Evolutionary conservation across 2,329 filamentous ascomycete genomes (phyloP).

Genomic region (Sporothrix pseudoabietina): DNA sequence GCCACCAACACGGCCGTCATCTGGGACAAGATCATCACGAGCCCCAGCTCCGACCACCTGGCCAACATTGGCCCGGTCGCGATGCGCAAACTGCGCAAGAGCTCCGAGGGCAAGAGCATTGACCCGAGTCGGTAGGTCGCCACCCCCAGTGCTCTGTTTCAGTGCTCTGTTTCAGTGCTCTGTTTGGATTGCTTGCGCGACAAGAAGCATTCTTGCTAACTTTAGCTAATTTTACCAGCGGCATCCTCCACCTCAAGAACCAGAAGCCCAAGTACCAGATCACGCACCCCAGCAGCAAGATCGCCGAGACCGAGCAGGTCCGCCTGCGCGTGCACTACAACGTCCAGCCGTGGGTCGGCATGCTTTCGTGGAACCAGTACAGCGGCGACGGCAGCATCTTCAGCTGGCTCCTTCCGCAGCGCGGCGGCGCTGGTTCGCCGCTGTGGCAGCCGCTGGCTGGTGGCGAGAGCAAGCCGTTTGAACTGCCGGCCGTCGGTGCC

Average conservation of each 20-base stretch:
- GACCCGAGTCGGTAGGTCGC: slow-evolving; percentile 57
- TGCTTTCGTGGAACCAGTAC: slow-evolving; percentile 76
- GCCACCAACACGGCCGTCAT: slow-evolving; percentile 75
- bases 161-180: too few relatives aligned
- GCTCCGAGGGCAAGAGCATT: slow-evolving; percentile 61
- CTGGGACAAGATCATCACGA: slow-evolving; percentile 93
- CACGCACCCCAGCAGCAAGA: slow-evolving; percentile 79
- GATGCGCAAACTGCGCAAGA: slow-evolving; percentile 64
- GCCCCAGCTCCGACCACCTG: slow-evolving; percentile 64
- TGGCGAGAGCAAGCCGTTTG: slow-evolving; percentile 66
- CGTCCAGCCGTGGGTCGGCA: slow-evolving; percentile 94
- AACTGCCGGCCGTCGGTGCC: slow-evolving; percentile 58
- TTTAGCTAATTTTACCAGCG: slow-evolving; percentile 49
- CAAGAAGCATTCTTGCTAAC: background rate
- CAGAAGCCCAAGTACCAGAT: slow-evolving; percentile 97
- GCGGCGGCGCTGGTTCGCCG: slow-evolving; percentile 31
- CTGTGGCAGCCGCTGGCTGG: slow-evolving; percentile 66
- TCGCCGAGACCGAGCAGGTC: slow-evolving; percentile 74
- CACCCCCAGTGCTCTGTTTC: too few relatives aligned
- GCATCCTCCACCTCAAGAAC: slow-evolving; percentile 75
- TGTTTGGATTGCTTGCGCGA: too few relatives aligned
- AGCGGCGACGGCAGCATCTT: slow-evolving; percentile 48
- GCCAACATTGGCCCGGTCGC: slow-evolving; percentile 61
- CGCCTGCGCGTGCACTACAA: slow-evolving; percentile 88
- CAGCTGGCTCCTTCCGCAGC: slow-evolving; percentile 29